Percentiles rank a stretch among this genome's conserved stretches.
phyloP scores from a whole-genome alignment of 2,329 filamentous ascomycete genomes.

The Paraphoma chrysanthemicola region DNA sequence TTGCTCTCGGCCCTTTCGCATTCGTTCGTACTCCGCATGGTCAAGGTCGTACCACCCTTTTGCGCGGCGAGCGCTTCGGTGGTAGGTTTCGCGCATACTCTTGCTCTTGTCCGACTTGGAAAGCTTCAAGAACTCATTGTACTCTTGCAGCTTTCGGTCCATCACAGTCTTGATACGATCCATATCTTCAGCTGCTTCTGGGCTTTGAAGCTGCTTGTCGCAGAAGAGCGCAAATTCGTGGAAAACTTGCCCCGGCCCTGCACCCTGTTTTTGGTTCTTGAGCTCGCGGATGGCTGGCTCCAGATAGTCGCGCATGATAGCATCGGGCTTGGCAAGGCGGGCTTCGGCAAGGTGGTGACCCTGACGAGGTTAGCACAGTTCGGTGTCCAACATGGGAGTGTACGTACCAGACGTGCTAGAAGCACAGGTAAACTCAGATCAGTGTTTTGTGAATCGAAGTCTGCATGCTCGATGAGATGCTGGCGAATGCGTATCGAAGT shows the following conservation, averaged over 20 bases:
- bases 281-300: slow-evolving; percentile 84
- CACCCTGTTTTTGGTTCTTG: slow-evolving; percentile 69
- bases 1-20: slow-evolving; percentile 76
- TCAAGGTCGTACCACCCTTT: slow-evolving; percentile 91
- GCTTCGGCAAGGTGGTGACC: slow-evolving; percentile 90
- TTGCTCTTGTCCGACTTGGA: slow-evolving; percentile 56
- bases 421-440: slow-evolving; percentile 65
- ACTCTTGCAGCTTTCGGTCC: slow-evolving; percentile 81
- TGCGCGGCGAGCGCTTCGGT: slow-evolving; percentile 71
- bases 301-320: slow-evolving; percentile 86
- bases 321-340: slow-evolving; percentile 86
- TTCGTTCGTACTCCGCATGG: slow-evolving; percentile 80
- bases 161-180: slow-evolving; percentile 79
- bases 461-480: slow-evolving; percentile 58
- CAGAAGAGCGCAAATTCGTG: slow-evolving; percentile 96
- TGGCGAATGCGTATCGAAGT: slow-evolving; percentile 90
- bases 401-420: slow-evolving; percentile 75
- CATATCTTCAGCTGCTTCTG: slow-evolving; percentile 84
- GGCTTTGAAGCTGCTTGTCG: slow-evolving; percentile 89
- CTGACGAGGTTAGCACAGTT: slow-evolving; percentile 43
- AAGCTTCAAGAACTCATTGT: slow-evolving; percentile 73
- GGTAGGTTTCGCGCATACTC: slow-evolving; percentile 58
- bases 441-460: slow-evolving; percentile 38
- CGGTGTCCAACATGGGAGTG: not conserved
- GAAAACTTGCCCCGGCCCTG: slow-evolving; percentile 85